Conservation (phyloP, 305 asterid species). For the Fraxinus albicans region DNA sequence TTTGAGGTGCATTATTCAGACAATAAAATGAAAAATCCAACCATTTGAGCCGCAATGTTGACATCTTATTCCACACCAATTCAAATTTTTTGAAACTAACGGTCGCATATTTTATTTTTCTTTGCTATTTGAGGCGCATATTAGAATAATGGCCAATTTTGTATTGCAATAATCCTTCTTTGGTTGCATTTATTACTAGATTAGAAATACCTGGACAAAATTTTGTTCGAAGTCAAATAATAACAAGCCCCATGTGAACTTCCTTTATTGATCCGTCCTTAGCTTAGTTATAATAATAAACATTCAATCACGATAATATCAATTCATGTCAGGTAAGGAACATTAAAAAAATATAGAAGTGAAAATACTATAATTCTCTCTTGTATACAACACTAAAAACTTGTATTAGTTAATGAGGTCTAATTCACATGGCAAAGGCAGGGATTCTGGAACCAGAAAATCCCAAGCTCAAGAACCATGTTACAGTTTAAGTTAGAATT, state of each 20-base stretch:
- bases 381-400: neutral
- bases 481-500: neutral
- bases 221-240: neutral
- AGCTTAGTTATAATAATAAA: neutral
- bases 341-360: neutral
- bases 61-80: too few relatives aligned
- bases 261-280: neutral
- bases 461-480: neutral
- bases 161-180: neutral
- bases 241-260: neutral
- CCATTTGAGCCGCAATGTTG: too few relatives aligned
- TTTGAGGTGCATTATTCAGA: too few relatives aligned
- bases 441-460: neutral
- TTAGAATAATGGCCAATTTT: neutral
- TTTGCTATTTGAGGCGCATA: too few relatives aligned
- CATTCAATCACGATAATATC: neutral
- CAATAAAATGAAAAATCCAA: too few relatives aligned
- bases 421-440: neutral
- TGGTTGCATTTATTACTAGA: neutral
- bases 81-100: too few relatives aligned
- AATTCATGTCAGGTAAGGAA: neutral
- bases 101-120: too few relatives aligned
- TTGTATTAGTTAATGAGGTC: neutral
- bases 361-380: neutral
- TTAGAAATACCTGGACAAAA: neutral